These are phyloP conservation scores for Globisporangium radiosum DNA, from an alignment of 352 stramenopile species.

Conservation along the genomic window DNA sequence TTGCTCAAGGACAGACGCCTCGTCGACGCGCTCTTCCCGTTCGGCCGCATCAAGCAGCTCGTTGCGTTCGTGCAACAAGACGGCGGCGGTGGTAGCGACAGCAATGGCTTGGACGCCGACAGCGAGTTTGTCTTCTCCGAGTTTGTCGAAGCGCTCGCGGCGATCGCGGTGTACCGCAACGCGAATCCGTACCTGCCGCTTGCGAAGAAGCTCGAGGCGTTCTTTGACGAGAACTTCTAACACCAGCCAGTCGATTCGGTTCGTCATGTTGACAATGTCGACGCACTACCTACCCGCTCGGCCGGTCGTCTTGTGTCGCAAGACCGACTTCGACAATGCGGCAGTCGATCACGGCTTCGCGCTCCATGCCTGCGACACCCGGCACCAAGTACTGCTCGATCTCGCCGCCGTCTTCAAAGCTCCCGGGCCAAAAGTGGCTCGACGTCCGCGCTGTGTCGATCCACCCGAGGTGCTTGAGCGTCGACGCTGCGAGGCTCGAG, in stretches of 20 bases:
- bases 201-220: slow-evolving; percentile 67
- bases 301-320: slow-evolving; percentile 27
- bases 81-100: slow-evolving; percentile 39
- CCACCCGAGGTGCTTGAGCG: slow-evolving; percentile 75
- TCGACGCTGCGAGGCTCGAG: slow-evolving; percentile 71
- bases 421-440: slow-evolving; percentile 81
- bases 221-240: slow-evolving; percentile 74
- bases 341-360: slow-evolving; percentile 72
- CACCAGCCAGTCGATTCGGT: no score
- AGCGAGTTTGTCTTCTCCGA: slow-evolving; percentile 78
- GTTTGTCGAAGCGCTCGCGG: slow-evolving; percentile 66
- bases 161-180: slow-evolving; percentile 69
- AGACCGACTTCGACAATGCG: slow-evolving; percentile 76
- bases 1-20: slow-evolving; percentile 65
- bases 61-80: slow-evolving; percentile 74
- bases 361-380: slow-evolving; percentile 30
- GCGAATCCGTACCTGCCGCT: slow-evolving; percentile 73
- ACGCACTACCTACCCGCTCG: neutral
- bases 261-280: no score
- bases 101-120: slow-evolving; percentile 48
- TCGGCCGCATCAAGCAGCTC: slow-evolving; percentile 72
- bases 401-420: slow-evolving; percentile 75
- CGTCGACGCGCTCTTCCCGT: slow-evolving; percentile 66
- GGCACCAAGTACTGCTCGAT: slow-evolving; percentile 50
- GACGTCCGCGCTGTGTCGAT: slow-evolving; percentile 56